A percentile compares a stretch with the other conserved stretches of the same genome.
phyloP scores from a whole-genome alignment of 768 basidiomycete genomes.

The Polyporus arcularius region DNA sequence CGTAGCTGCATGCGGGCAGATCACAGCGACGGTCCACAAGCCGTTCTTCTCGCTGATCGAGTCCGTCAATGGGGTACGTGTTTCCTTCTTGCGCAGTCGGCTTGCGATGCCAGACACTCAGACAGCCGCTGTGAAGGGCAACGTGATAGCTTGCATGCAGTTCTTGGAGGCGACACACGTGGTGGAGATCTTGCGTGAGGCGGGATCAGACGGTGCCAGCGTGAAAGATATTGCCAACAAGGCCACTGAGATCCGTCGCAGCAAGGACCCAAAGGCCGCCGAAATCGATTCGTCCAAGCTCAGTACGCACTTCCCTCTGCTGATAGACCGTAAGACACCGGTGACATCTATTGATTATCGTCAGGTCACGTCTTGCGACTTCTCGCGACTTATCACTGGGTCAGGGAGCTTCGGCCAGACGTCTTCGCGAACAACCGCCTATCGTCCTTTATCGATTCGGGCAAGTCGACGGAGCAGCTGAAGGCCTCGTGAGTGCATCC shows the following conservation, averaged over 20 bases:
- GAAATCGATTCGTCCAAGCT: constrained; percentile 44
- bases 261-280: not conserved
- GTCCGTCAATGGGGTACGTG: constrained; percentile 57
- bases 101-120: not conserved
- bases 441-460: constrained; percentile 65
- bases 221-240: constrained; percentile 37
- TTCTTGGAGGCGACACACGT: constrained; percentile 40
- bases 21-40: constrained; percentile 22
- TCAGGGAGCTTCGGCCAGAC: constrained; percentile 66
- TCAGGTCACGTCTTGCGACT: constrained; percentile 71
- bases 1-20: constrained; percentile 27
- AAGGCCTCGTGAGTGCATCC: constrained; percentile 39
- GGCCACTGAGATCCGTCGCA: not conserved
- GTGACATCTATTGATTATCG: too few relatives aligned
- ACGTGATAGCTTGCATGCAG: constrained; percentile 6
- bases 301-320: constrained; percentile 35
- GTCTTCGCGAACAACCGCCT: constrained; percentile 72
- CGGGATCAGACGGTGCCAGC: constrained; percentile 53
- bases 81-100: not conserved
- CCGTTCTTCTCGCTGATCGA: constrained; percentile 62
- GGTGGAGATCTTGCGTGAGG: constrained; percentile 68
- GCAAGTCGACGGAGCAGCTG: constrained; percentile 49
- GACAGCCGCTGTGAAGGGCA: not conserved
- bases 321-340: too few relatives aligned
- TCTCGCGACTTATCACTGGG: constrained; percentile 75